phyloP scores from a whole-genome alignment of 2,329 filamentous ascomycete genomes.

The Cadophora malorum region DNA sequence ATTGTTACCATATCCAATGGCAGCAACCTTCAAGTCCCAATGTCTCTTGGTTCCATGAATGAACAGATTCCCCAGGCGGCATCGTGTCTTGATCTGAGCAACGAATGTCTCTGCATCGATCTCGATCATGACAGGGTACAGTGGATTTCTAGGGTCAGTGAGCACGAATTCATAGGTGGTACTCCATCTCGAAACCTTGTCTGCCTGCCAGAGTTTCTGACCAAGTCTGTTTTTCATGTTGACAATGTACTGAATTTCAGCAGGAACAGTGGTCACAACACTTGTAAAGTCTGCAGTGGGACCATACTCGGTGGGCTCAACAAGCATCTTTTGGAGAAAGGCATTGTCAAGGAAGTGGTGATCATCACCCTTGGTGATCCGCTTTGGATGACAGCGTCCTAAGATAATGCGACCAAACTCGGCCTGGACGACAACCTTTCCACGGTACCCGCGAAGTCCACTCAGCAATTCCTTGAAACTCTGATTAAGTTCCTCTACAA shows the following conservation, averaged over 20 bases:
- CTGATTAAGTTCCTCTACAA: constrained; percentile 30
- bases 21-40: constrained; percentile 43
- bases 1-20: constrained; percentile 28
- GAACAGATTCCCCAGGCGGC: constrained; percentile 36
- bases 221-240: constrained; percentile 36
- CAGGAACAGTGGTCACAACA: constrained; percentile 37
- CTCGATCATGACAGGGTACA: constrained; percentile 37
- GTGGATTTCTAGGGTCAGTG: constrained; percentile 25
- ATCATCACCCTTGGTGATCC: not conserved
- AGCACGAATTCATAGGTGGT: constrained; percentile 42
- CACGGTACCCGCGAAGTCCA: constrained; percentile 36
- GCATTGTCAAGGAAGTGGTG: not conserved
- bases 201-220: constrained; percentile 36
- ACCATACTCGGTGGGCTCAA: constrained; percentile 6
- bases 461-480: constrained; percentile 36
- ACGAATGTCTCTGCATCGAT: constrained; percentile 43
- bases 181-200: constrained; percentile 28
- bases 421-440: constrained; percentile 36
- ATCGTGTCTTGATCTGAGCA: constrained; percentile 28
- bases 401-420: constrained; percentile 42
- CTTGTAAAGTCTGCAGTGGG: constrained; percentile 38
- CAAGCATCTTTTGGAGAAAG: constrained; percentile 15
- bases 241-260: constrained; percentile 38
- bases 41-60: constrained; percentile 42
- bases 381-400: constrained; percentile 13